Percentiles rank a stretch among this genome's conserved stretches.
Evolutionary conservation across 306 rosid species (phyloP).

Genomic region (Begonia masoniana): DNA sequence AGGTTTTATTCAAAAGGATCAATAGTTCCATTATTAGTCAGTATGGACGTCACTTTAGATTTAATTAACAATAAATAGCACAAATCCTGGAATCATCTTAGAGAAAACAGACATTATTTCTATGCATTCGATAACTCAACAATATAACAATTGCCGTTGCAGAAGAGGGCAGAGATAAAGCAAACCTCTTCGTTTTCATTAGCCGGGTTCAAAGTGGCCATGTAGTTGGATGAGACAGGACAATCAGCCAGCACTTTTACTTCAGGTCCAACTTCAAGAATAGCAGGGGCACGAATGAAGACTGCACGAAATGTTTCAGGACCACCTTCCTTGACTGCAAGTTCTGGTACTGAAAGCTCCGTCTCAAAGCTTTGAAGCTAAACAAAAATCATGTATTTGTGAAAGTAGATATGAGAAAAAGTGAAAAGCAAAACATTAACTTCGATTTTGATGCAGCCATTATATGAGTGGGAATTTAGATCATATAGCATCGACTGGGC

Average conservation of each 20-base stretch:
- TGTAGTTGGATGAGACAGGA: conserved; percentile 28
- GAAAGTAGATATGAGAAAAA: conserved; percentile 1
- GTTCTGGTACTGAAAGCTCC: conserved; percentile 60
- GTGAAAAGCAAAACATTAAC: too few relatives aligned
- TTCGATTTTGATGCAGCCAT: too few relatives aligned
- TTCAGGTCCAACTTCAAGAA: conserved; percentile 81
- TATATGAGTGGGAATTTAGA: too few relatives aligned
- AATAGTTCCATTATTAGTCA: too few relatives aligned
- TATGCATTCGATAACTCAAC: background rate
- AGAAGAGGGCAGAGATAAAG: conserved; percentile 3
- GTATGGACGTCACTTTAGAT: too few relatives aligned
- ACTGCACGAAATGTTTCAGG: conserved; percentile 75
- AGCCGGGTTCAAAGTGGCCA: conserved; percentile 22
- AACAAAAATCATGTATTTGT: conserved; percentile 6
- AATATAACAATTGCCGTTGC: background rate
- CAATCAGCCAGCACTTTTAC: conserved; percentile 73
- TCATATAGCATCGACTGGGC: too few relatives aligned
- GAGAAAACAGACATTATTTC: background rate
- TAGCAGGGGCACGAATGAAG: conserved; percentile 96
- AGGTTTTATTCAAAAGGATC: too few relatives aligned
- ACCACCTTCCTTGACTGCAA: conserved; percentile 75
- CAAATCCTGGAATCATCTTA: background rate
- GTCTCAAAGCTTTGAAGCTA: conserved; percentile 90
- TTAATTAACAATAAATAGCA: background rate
- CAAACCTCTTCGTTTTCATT: conserved; percentile 44